A percentile compares a stretch with the other conserved stretches of the same genome.
Conservation (phyloP, 208 protist species). For the Acanthamoeba rhysodes region DNA sequence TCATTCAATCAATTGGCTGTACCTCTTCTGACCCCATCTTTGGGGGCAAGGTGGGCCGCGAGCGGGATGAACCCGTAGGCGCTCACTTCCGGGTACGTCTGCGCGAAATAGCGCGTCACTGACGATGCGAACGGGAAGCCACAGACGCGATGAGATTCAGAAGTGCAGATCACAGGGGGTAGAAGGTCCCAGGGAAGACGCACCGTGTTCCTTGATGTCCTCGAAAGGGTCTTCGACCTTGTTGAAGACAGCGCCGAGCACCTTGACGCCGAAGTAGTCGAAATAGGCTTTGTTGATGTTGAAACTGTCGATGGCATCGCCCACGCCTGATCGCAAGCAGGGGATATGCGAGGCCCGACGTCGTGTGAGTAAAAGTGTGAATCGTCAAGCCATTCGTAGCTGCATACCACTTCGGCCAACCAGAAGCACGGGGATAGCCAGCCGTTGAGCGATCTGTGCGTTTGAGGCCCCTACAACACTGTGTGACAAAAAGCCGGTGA, state of each 20-base stretch:
- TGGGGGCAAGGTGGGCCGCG: background rate
- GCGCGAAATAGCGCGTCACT: conserved; percentile 34
- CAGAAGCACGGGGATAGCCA: background rate
- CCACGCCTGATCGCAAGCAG: background rate
- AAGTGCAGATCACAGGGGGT: background rate
- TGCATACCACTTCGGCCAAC: conserved; percentile 21
- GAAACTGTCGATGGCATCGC: conserved; percentile 63
- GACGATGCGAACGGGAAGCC: background rate
- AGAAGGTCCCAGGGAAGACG: background rate
- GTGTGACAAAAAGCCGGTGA: background rate
- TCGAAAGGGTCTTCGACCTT: conserved; percentile 62
- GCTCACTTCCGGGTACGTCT: background rate
- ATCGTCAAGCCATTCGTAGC: background rate
- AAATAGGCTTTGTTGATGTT: conserved; percentile 65
- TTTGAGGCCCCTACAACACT: conserved; percentile 48
- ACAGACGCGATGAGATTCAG: background rate
- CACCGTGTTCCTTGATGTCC: conserved; percentile 50
- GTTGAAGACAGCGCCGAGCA: conserved; percentile 44
- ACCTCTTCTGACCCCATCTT: background rate
- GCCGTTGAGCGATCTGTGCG: conserved; percentile 18
- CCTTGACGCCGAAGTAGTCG: conserved; percentile 8
- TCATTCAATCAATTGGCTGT: background rate
- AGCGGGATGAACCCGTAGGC: conserved; percentile 57
- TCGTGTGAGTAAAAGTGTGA: background rate
- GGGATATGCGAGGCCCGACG: background rate